Evolutionary conservation across 768 basidiomycete species (phyloP).

Genomic region (Lentinula sp.): DNA sequence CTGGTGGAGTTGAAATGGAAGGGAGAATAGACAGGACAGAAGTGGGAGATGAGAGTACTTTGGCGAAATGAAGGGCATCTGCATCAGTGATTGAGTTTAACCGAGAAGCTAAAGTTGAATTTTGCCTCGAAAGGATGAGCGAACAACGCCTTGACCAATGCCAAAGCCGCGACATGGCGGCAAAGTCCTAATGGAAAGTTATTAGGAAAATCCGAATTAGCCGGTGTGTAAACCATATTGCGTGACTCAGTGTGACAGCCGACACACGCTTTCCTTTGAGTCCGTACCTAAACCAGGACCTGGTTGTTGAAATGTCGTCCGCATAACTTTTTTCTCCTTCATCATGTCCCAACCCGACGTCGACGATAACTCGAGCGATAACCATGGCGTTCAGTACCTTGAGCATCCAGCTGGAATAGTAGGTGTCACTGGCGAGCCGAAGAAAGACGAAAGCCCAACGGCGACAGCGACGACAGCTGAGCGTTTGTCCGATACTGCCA

Average conservation of each 20-base stretch:
- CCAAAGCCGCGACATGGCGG: background rate
- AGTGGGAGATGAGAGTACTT: conserved; percentile 47
- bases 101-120: conserved; percentile 16
- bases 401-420: conserved; percentile 15
- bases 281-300: background rate
- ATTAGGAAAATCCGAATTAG: background rate
- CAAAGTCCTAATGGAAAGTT: background rate
- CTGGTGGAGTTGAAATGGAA: conserved; percentile 35
- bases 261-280: background rate
- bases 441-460: conserved; percentile 17
- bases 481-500: conserved; percentile 41
- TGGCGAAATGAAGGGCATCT: conserved; percentile 65
- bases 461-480: conserved; percentile 33
- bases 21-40: conserved; percentile 66
- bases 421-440: conserved; percentile 11
- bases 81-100: conserved; percentile 46
- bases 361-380: conserved; percentile 28
- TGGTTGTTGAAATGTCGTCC: background rate
- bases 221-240: background rate
- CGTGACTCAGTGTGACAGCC: background rate
- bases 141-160: conserved; percentile 1
- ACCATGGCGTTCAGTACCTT: conserved; percentile 18
- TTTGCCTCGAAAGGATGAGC: conserved; percentile 6
- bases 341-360: conserved; percentile 20
- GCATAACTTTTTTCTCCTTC: conserved; percentile 5